These are phyloP conservation scores for Simplicillium aogashimaense DNA, from an alignment of 2,329 filamentous ascomycete species.

Conservation along the genomic window DNA sequence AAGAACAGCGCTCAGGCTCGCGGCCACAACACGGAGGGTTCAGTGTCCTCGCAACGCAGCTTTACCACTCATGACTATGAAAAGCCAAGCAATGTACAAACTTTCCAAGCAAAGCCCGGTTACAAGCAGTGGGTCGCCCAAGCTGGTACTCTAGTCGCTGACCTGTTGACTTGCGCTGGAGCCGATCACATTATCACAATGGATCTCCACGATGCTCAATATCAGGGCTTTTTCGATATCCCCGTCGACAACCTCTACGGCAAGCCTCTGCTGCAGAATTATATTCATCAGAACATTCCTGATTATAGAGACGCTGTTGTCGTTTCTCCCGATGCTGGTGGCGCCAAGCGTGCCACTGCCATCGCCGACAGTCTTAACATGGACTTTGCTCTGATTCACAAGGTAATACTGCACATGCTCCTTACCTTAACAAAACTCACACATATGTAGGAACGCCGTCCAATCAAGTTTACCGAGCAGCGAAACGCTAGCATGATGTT, in stretches of 20 bases:
- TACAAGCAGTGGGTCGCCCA: slow-evolving; percentile 99
- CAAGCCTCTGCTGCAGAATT: slow-evolving; percentile 60
- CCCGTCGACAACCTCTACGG: slow-evolving; percentile 97
- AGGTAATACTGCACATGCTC: slow-evolving; percentile 38
- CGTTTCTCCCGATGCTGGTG: slow-evolving; percentile 92
- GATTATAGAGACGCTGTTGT: slow-evolving; percentile 81
- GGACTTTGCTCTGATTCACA: slow-evolving; percentile 96
- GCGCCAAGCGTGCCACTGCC: slow-evolving; percentile 88
- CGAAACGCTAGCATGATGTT: slow-evolving; percentile 95
- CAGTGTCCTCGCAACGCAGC: slow-evolving; percentile 32
- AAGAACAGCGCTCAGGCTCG: slow-evolving; percentile 22
- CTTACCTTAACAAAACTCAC: slow-evolving; percentile 15
- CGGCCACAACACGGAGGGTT: slow-evolving; percentile 26
- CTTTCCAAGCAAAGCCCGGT: slow-evolving; percentile 71
- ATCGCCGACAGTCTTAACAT: slow-evolving; percentile 90
- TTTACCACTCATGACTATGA: slow-evolving; percentile 58
- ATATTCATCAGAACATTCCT: slow-evolving; percentile 72
- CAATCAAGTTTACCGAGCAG: slow-evolving; percentile 76
- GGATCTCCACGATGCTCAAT: slow-evolving; percentile 93
- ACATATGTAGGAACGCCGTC: slow-evolving; percentile 64
- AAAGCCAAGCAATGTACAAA: slow-evolving; percentile 44
- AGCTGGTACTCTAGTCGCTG: slow-evolving; percentile 87
- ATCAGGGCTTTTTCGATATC: slow-evolving; percentile 98
- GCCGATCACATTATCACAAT: slow-evolving; percentile 97
- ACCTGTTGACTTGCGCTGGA: slow-evolving; percentile 88